Base-by-base conservation (phyloP, 2,329 filamentous ascomycete species). In the Ophiostoma sp. region DNA sequence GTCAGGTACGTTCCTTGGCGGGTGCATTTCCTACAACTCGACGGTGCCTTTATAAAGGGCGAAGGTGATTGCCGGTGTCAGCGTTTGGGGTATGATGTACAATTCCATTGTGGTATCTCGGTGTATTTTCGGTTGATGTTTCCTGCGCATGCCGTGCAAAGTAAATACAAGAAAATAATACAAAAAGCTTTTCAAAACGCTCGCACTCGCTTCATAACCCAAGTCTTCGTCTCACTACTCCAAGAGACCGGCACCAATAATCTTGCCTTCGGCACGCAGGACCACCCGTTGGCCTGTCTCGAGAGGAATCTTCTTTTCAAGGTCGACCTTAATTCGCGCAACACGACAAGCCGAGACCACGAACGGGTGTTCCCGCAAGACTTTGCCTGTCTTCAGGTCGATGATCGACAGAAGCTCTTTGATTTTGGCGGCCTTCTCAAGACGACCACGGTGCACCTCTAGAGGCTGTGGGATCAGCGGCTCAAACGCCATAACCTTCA, bases 401-500 rank as follows among this genome's bases (percentile, higher is more conserved):
- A 98, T 82, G 1, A 90, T 86, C 0, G 92, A 93, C 9, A 92
- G 83, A 76, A 98, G 86, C 75, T 89, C 88, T 70, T 87, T 86
- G 55, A 99, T 92, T 66, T 89, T 88, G 0, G 93, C 96, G 0
- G 93, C 87, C 0, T 91, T 90, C 80, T 97, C 93, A 69, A 98
- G 83, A 9, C 94, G 87, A 0, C 96, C 96, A 25, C 94, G 87
- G 80, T 98, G 95, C 9, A 99, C 90, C 78, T 98, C 95, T 11
- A 98, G 89, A 31, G 90, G 89, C 89, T 95, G 96, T 0, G 95
- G 95, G 82, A 95, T 91, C 19, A 99, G 83, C 75, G 95, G 91
- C 75, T 97, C 94, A 78, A 98, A 97, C 0, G 95, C 94, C 72
- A 98, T 87, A 12, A 96, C 90, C 82, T 97, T 97, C 75, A 92